phyloP scores from a whole-genome alignment of 2,329 filamentous ascomycete genomes.

The Aspergillus novoparasiticus region DNA sequence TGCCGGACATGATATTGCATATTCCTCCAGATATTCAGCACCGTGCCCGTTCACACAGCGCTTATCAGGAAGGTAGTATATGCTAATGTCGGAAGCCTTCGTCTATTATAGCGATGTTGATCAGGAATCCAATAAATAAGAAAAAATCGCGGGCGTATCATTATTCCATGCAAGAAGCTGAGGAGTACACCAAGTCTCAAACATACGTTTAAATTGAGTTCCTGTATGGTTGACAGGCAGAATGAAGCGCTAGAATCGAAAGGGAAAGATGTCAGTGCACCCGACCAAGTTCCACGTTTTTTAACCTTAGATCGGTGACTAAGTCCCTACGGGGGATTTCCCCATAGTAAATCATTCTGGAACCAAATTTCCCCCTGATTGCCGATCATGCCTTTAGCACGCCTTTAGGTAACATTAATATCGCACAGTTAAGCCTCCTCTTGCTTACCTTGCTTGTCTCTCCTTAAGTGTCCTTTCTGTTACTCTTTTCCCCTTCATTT shows the following conservation, averaged over 20 bases:
- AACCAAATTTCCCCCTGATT: not conserved
- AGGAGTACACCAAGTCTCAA: too few relatives aligned
- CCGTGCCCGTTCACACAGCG: too few relatives aligned
- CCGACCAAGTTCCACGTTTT: conserved; percentile 5
- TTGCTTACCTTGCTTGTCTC: not conserved
- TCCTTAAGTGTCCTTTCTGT: not conserved
- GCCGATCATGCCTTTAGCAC: not conserved
- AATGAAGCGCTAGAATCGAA: conserved; percentile 2
- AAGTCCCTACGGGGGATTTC: not conserved
- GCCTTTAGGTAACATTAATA: conserved; percentile 2
- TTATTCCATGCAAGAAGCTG: too few relatives aligned
- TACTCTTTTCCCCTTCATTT: not conserved
- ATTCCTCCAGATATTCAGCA: too few relatives aligned
- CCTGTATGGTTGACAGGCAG: not conserved
- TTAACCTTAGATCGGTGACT: not conserved
- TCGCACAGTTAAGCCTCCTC: not conserved
- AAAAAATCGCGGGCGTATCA: too few relatives aligned
- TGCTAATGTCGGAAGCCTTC: too few relatives aligned
- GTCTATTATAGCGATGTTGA: too few relatives aligned
- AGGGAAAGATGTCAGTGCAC: not conserved
- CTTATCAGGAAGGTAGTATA: too few relatives aligned
- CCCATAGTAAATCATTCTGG: not conserved
- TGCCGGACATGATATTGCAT: too few relatives aligned
- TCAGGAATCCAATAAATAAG: too few relatives aligned
- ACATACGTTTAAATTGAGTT: not conserved